A percentile compares a stretch with the other conserved stretches of the same genome.
These are phyloP conservation scores for Linum usitatissimum DNA, from an alignment of 345 rosid genomes.

Conservation along the genomic window DNA sequence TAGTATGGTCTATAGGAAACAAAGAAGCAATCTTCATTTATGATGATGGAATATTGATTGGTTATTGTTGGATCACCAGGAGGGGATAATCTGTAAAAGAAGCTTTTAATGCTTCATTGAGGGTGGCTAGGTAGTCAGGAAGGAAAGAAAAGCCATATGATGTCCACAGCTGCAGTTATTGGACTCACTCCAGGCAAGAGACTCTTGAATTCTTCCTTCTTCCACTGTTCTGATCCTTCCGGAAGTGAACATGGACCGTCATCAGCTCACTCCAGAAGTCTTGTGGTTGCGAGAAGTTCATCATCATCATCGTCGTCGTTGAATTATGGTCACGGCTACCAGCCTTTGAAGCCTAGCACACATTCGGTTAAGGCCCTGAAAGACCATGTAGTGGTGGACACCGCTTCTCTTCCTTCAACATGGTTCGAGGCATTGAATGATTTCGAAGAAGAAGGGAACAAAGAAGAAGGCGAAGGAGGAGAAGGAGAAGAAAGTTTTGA, in stretches of 20 bases:
- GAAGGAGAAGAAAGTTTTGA: conserved; percentile 34
- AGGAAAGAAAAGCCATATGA: conserved; percentile 25
- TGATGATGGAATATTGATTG: not conserved
- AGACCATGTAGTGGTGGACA: conserved; percentile 33
- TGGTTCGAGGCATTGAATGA: conserved; percentile 29
- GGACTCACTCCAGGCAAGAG: conserved; percentile 78
- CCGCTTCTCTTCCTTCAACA: conserved; percentile 30
- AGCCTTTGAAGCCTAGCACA: conserved; percentile 28
- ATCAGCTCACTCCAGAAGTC: conserved; percentile 25
- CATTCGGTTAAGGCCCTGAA: conserved; percentile 54
- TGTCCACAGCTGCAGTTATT: conserved; percentile 75
- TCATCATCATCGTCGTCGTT: conserved; percentile 25
- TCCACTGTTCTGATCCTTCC: conserved; percentile 33
- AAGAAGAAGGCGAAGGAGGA: not conserved
- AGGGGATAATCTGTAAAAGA: not conserved
- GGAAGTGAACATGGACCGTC: conserved; percentile 47
- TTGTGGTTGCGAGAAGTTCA: conserved; percentile 39
- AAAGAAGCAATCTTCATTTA: too few species aligned
- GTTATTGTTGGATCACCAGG: not conserved
- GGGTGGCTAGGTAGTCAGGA: conserved; percentile 2
- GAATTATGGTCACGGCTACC: conserved; percentile 37
- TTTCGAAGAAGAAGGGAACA: conserved; percentile 18
- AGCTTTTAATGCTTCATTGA: conserved; percentile 24
- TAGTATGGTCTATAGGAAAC: too few species aligned
- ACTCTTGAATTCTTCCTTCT: conserved; percentile 58